Evolutionary conservation across 2,329 filamentous ascomycete species (phyloP).

Genomic region (Purpureocillium takamizusanense): DNA sequence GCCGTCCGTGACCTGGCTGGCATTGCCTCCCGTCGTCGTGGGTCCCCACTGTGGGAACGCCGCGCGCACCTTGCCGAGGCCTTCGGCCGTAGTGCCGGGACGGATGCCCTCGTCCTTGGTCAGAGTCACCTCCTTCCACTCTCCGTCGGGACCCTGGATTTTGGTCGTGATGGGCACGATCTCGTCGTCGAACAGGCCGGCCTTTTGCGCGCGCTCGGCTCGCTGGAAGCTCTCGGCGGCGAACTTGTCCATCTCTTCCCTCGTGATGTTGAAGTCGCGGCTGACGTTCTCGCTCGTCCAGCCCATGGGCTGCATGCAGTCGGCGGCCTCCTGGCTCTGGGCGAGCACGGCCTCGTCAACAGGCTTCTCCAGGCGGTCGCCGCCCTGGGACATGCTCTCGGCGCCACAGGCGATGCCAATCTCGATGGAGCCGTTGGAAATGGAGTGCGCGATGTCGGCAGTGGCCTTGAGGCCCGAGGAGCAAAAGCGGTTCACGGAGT

Average conservation of each 20-base stretch:
- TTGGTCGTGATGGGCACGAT: slow-evolving; percentile 80
- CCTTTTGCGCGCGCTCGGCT: slow-evolving; percentile 84
- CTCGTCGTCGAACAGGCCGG: slow-evolving; percentile 87
- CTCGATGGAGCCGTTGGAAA: slow-evolving; percentile 71
- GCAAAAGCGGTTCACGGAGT: slow-evolving; percentile 90
- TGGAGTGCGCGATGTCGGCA: slow-evolving; percentile 88
- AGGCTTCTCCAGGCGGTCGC: slow-evolving; percentile 59
- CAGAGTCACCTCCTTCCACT: slow-evolving; percentile 68
- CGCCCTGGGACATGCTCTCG: slow-evolving; percentile 74
- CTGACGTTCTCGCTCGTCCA: slow-evolving; percentile 97
- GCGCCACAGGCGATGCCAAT: slow-evolving; percentile 81
- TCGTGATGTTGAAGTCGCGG: slow-evolving; percentile 75
- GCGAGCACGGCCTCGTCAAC: slow-evolving; percentile 70
- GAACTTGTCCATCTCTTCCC: slow-evolving; percentile 75
- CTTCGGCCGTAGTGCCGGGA: slow-evolving; percentile 79
- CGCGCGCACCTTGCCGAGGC: slow-evolving; percentile 72
- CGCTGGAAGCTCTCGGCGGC: slow-evolving; percentile 81
- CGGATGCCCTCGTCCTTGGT: slow-evolving; percentile 86
- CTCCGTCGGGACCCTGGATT: slow-evolving; percentile 75
- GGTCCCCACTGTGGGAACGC: slow-evolving; percentile 89
- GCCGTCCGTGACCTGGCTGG: slow-evolving; percentile 90
- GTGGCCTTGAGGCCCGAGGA: slow-evolving; percentile 92
- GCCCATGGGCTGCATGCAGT: slow-evolving; percentile 94
- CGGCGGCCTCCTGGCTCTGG: slow-evolving; percentile 64
- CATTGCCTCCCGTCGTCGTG: slow-evolving; percentile 84